Percentiles rank a stretch among this genome's conserved stretches.
Evolutionary conservation across 352 stramenopile genomes (phyloP).

Genomic region (Elongisporangium prolatum): DNA sequence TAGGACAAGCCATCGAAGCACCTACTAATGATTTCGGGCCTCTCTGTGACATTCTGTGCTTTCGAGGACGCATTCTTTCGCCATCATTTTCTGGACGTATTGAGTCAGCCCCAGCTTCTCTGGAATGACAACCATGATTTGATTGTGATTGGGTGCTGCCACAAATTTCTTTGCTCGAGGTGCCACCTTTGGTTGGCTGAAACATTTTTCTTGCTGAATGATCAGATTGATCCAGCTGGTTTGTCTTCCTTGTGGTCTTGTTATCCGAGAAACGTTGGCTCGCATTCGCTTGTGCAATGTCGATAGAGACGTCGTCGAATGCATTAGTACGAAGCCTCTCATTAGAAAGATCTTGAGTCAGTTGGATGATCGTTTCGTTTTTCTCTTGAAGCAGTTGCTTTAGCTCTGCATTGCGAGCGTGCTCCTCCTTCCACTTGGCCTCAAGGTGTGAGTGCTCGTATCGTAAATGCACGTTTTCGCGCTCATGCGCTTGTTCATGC

Average conservation of each 20-base stretch:
- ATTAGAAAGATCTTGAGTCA: conserved; percentile 20
- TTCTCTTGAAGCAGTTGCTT: conserved; percentile 61
- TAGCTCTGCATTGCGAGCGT: conserved; percentile 50
- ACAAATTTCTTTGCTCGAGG: neutral
- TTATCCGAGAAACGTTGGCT: neutral
- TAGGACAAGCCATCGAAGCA: neutral
- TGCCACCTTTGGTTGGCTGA: neutral
- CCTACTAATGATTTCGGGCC: neutral
- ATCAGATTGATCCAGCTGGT: neutral
- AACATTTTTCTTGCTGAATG: neutral
- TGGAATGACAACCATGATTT: neutral
- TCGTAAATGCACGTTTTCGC: conserved; percentile 41
- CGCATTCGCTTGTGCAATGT: neutral
- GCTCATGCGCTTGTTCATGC: conserved; percentile 59
- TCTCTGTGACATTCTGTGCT: neutral
- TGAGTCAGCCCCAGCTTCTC: neutral
- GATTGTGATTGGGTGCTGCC: neutral
- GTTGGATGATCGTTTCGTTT: conserved; percentile 52
- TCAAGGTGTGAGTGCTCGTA: conserved; percentile 29
- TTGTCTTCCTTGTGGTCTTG: neutral
- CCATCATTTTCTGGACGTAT: neutral
- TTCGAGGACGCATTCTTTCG: neutral
- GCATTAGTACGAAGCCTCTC: neutral
- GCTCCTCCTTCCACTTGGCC: conserved; percentile 34
- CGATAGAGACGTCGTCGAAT: neutral